phyloP scores from a whole-genome alignment of 352 stramenopile species.

The Pythium plurisporium region DNA sequence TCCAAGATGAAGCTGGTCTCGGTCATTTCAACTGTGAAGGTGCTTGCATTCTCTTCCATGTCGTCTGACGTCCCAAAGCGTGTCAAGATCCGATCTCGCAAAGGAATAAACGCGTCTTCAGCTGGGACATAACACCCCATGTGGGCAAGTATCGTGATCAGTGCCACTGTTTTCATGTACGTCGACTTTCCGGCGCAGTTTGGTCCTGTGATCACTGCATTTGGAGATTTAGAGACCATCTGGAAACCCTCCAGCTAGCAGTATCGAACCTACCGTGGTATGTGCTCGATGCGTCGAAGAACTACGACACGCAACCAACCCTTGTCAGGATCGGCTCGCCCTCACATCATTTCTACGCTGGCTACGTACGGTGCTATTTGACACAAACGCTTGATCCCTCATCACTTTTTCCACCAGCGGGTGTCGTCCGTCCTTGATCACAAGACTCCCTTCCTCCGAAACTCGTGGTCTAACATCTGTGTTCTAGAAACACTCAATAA shows the following conservation, averaged over 20 bases:
- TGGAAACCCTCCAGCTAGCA: no score
- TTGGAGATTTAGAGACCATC: neutral
- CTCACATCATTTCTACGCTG: no score
- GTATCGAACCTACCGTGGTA: slow-evolving; percentile 13
- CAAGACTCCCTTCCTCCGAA: slow-evolving; percentile 58
- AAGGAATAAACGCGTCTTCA: slow-evolving; percentile 66
- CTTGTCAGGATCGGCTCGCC: no score
- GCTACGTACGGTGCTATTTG: slow-evolving; percentile 87
- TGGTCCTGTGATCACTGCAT: slow-evolving; percentile 83
- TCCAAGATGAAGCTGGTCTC: slow-evolving; percentile 87
- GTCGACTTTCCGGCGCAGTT: slow-evolving; percentile 92
- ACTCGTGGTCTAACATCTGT: slow-evolving; percentile 69
- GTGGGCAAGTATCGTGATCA: slow-evolving; percentile 90
- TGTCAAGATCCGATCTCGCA: slow-evolving; percentile 88
- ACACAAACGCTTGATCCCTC: slow-evolving; percentile 70
- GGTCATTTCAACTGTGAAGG: slow-evolving; percentile 90
- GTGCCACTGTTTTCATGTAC: slow-evolving; percentile 74
- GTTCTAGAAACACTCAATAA: no score
- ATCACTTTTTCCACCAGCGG: slow-evolving; percentile 67
- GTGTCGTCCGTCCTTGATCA: slow-evolving; percentile 81
- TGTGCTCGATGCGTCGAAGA: slow-evolving; percentile 22
- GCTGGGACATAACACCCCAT: slow-evolving; percentile 91
- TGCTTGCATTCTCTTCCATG: slow-evolving; percentile 92
- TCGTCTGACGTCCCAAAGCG: slow-evolving; percentile 90
- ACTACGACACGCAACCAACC: no score